Evolutionary conservation across 2,329 filamentous ascomycete species (phyloP).

Genomic region (Nemania bipapillata): DNA sequence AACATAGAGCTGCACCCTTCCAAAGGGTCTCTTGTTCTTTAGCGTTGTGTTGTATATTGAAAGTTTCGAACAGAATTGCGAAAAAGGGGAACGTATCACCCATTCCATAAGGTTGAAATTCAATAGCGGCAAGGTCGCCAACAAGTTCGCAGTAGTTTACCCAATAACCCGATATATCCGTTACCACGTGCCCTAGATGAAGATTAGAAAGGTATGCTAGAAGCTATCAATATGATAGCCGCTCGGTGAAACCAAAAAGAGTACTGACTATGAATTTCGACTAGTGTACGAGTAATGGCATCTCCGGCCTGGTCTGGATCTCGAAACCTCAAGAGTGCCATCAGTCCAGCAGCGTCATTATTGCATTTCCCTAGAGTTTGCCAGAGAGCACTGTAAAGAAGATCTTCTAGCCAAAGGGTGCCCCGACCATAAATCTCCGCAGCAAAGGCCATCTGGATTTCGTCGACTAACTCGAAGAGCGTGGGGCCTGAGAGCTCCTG

Average conservation of each 20-base stretch:
- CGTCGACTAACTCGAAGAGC: no score
- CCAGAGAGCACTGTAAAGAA: neutral
- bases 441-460: no score
- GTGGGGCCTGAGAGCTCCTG: no score
- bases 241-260: neutral
- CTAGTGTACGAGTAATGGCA: neutral
- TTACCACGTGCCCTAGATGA: neutral
- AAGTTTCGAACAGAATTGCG: neutral
- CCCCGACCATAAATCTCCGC: no score
- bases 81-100: neutral
- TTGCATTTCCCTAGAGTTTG: neutral
- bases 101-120: neutral
- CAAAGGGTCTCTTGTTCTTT: neutral
- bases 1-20: neutral
- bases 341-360: neutral
- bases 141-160: neutral
- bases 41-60: neutral
- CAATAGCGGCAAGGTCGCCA: neutral
- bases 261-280: neutral
- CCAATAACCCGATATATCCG: neutral
- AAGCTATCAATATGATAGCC: neutral
- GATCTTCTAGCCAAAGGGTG: neutral
- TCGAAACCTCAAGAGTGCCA: neutral
- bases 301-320: neutral
- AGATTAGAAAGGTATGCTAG: neutral